A percentile compares a stretch with the other conserved stretches of the same genome.
Conservation (phyloP, 352 stramenopile species). For the Pythium aristosporum region DNA sequence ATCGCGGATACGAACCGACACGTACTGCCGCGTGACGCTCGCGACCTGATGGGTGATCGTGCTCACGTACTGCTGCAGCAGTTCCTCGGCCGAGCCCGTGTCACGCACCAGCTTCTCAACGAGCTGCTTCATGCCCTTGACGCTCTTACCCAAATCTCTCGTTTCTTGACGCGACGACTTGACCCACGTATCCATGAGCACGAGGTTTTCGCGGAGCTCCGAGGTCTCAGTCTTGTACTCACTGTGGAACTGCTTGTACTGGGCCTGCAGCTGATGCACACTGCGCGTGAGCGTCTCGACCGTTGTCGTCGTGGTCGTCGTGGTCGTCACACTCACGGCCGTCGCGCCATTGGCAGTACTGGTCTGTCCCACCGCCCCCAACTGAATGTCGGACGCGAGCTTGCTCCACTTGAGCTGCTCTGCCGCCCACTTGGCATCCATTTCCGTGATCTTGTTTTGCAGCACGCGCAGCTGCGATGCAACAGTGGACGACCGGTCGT, state of each 20-base stretch:
- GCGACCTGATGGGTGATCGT: conserved; percentile 85
- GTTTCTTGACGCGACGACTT: conserved; percentile 45
- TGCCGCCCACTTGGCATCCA: conserved; percentile 29
- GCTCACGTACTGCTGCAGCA: conserved; percentile 83
- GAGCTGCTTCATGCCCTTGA: conserved; percentile 65
- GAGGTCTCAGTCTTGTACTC: conserved; percentile 37
- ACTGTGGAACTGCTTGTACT: conserved; percentile 40
- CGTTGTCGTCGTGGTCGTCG: not conserved
- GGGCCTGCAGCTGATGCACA: conserved; percentile 35
- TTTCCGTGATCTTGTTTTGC: conserved; percentile 31
- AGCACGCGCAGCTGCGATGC: conserved; percentile 34
- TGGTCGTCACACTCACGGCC: conserved; percentile 1
- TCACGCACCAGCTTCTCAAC: conserved; percentile 79
- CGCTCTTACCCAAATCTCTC: conserved; percentile 42
- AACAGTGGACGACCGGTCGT: conserved; percentile 42
- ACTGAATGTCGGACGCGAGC: conserved; percentile 13
- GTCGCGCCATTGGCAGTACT: not conserved
- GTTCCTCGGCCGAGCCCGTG: conserved; percentile 58
- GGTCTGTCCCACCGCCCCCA: not conserved
- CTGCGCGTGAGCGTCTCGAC: conserved; percentile 25
- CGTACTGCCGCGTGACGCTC: conserved; percentile 78
- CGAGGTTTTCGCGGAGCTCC: conserved; percentile 38
- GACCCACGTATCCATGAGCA: conserved; percentile 42
- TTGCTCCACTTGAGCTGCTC: conserved; percentile 39
- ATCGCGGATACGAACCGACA: conserved; percentile 76